Evolutionary conservation across 225 moss, liverwort and hornwort genomes (phyloP), one percentile per base, ranked within the genome.

Genomic region (Asterella californica): DNA sequence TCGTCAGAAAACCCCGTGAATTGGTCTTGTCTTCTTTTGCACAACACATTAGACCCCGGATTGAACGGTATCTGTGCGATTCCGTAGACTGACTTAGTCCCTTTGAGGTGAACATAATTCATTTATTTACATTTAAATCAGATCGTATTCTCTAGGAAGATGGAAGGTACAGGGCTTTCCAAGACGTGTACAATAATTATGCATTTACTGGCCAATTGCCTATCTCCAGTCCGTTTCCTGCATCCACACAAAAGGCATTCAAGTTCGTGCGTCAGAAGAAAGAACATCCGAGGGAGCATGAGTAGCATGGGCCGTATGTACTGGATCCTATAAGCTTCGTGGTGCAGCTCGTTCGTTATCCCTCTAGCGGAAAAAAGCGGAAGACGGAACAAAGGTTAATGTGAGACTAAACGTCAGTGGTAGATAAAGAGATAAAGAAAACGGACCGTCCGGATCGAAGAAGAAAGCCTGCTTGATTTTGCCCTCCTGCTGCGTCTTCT

Each of bases 401-500:
- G 42, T 42, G 15, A 57, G 21, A 24, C 21, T 70, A 21, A 25
- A 74, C 19, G 18, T 6, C 9, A 15, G 17, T 3, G 5, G 10
- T 32, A 9, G 5, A 42, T 18, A 49, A 50, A 5, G 17, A 17
- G 15, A 53, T 24, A 48, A 21, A 27, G 21, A 27, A 38, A 76
- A 76, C 76, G 17, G 15, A 96, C 96, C 94, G 83, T 96, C 96
- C 10, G 93, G 96, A 76, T 96, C 96, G 59, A 96, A 96, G 90
- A 96, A 93, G 78, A 96, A 96, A 49, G 88, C 90, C 79, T 96
- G 96, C 84, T 93, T 94, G 36, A 96, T 80, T 78, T 71, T 89
- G 36, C 94, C 96, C 15, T 85, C 90, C 68, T 94, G 96, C 78
- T 93, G 96, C 1, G 94, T 90, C 82, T 96, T 96, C 74, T 96